phyloP scores from a whole-genome alignment of 371 early-diverging fungal species.

The Batkoa obscura region DNA sequence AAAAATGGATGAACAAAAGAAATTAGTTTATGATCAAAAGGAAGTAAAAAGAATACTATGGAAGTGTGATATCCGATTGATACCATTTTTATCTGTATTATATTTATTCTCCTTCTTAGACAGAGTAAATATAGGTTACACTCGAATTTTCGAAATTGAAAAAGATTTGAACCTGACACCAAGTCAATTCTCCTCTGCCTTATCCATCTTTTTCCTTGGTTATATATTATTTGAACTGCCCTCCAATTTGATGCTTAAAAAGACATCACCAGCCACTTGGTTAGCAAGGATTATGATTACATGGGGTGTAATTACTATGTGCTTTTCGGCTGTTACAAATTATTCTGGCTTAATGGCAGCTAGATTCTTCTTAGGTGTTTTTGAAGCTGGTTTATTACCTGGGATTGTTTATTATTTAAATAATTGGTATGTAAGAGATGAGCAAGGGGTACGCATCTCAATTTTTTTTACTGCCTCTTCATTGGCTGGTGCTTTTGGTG shows the following conservation, averaged over 20 bases:
- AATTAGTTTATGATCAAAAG: too few relatives aligned
- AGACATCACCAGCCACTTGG: neutral
- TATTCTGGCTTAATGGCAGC: neutral
- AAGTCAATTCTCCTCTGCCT: neutral
- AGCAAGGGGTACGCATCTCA: slow-evolving; percentile 48
- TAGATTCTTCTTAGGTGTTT: slow-evolving; percentile 1
- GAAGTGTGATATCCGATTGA: slow-evolving; percentile 40
- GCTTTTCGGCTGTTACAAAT: neutral
- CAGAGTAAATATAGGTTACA: slow-evolving; percentile 45
- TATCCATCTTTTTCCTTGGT: slow-evolving; percentile 4
- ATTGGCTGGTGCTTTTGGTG: slow-evolving; percentile 50
- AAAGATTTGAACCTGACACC: neutral
- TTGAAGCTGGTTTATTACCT: slow-evolving; percentile 31
- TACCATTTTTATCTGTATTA: slow-evolving; percentile 44
- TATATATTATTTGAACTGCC: neutral
- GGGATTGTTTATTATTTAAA: slow-evolving; percentile 50
- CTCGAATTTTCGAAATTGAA: neutral
- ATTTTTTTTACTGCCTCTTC: slow-evolving; percentile 38
- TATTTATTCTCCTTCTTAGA: slow-evolving; percentile 56
- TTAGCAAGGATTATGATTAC: neutral
- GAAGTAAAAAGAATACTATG: slow-evolving; percentile 18
- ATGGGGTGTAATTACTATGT: neutral
- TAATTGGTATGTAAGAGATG: slow-evolving; percentile 49
- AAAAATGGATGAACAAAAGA: too few relatives aligned
- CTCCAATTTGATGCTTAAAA: slow-evolving; percentile 2